Evolutionary conservation across 768 basidiomycete species (phyloP), one percentile per base, ranked within the genome.

Genomic region (Termitomyces sp.): DNA sequence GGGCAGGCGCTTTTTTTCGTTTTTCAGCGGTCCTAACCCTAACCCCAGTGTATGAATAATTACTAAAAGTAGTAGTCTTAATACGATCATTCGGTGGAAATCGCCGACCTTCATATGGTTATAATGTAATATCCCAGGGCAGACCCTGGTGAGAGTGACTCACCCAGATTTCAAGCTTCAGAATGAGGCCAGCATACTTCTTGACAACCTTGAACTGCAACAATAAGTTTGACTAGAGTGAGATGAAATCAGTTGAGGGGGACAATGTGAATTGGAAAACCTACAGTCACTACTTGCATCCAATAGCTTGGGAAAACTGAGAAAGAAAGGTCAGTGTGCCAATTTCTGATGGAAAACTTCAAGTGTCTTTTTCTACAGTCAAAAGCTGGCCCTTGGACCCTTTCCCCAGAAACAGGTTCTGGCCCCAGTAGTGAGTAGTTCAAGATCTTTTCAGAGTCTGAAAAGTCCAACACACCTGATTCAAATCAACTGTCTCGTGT

Each of bases 1-100:
- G 73, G 68, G 71, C 61, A 69, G 74, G 72, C 75, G 67, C 55
- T 63, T 75, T 77, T 75, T 61, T 51, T 16, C 13, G 33, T 13
- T 10, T 36, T 16, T 51, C 0, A 16, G 7, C 2, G 0, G 10
- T 38, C 4, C 50, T 51, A 51, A 51, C 50, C 50, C 50, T 51
- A 51, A 51, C 50, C 50, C 5, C 10, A 40, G 6, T 38, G 9
- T 5, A 9, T 26, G n/a, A 4, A 38, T 18, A 8, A 28, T 30
- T 45, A 14, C 28, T 18, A 2, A 8, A 47, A 47, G 18, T 30
- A 9, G 45, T 16, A 28, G 16, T 28, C 9, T 4, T 7, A 8
- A 26, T 28, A 9, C 12, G 7, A n/a, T 18, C 2, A 26, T 26
- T 26, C 26, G 26, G 26, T 4, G 26, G 26, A 26, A 4, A 26